Conservation (phyloP, 164 flowering plant genomes). For the Vitis labrusca region DNA sequence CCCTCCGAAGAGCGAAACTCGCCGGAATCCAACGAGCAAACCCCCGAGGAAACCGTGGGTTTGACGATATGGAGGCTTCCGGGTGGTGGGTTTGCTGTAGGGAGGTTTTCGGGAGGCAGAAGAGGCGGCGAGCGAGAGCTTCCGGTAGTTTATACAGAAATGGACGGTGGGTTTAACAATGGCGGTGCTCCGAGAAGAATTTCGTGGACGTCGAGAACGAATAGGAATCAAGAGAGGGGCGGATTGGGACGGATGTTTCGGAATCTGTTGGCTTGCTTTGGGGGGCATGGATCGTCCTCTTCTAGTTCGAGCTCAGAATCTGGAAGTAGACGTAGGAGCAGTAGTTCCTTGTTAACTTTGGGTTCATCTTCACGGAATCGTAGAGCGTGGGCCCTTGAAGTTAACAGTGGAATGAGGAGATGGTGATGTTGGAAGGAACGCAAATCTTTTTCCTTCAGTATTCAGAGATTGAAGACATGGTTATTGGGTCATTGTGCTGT, state of each 20-base stretch:
- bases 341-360: slow-evolving; percentile 29
- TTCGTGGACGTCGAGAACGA: slow-evolving; percentile 51
- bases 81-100: slow-evolving; percentile 73
- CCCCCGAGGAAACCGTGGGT: slow-evolving; percentile 46
- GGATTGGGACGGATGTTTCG: slow-evolving; percentile 34
- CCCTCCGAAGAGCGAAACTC: slow-evolving; percentile 28
- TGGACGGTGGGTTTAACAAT: slow-evolving; percentile 60
- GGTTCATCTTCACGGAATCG: slow-evolving; percentile 37
- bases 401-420: slow-evolving; percentile 28
- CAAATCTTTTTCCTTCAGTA: neutral
- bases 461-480: too few relatives aligned
- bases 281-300: slow-evolving; percentile 21
- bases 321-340: slow-evolving; percentile 15
- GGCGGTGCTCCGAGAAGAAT: slow-evolving; percentile 52
- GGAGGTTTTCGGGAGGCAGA: slow-evolving; percentile 59
- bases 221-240: slow-evolving; percentile 31
- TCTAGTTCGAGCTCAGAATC: slow-evolving; percentile 25
- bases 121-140: slow-evolving; percentile 55
- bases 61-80: slow-evolving; percentile 75
- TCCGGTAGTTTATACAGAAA: slow-evolving; percentile 63
- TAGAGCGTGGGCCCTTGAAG: slow-evolving; percentile 50
- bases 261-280: slow-evolving; percentile 48
- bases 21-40: slow-evolving; percentile 9
- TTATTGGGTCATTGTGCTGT: too few relatives aligned
- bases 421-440: slow-evolving; percentile 11